These are phyloP conservation scores for Straminergon stramineum DNA, from an alignment of 225 moss, liverwort and hornwort genomes.

Conservation along the genomic window DNA sequence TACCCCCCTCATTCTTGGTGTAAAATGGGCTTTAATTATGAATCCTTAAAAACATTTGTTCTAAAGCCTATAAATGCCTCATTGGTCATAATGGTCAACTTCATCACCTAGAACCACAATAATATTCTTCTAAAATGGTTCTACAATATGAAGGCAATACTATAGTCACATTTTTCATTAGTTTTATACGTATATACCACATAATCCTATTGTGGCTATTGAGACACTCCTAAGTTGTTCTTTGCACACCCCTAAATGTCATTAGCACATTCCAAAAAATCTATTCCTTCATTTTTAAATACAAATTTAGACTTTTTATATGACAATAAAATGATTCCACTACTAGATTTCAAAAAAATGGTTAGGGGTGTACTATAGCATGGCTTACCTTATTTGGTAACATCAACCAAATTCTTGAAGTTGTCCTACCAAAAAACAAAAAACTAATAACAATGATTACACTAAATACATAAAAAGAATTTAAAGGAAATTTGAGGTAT, in stretches of 20 bases:
- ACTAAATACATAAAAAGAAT: not conserved
- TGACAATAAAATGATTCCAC: not conserved
- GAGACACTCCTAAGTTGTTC: not conserved
- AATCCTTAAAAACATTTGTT: not conserved
- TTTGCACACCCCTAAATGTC: not conserved
- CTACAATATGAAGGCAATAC: not conserved
- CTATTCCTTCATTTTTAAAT: not conserved
- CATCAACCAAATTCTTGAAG: not conserved
- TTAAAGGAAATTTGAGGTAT: not conserved
- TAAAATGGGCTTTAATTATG: accelerated
- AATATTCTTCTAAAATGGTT: not conserved
- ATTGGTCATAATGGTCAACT: not conserved
- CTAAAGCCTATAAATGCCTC: not conserved
- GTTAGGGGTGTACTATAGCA: accelerated
- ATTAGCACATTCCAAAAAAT: accelerated
- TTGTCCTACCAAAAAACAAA: not conserved
- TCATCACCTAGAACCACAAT: not conserved
- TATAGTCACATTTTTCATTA: not conserved
- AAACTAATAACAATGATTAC: not conserved
- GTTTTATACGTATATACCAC: accelerated
- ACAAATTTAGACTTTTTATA: not conserved
- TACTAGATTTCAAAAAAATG: accelerated
- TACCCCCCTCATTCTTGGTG: accelerated
- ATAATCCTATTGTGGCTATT: accelerated
- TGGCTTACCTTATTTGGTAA: not conserved